Evolutionary conservation across 495 filamentous ascomycete genomes (phyloP).

Genomic region (Chaetomium fimeti): DNA sequence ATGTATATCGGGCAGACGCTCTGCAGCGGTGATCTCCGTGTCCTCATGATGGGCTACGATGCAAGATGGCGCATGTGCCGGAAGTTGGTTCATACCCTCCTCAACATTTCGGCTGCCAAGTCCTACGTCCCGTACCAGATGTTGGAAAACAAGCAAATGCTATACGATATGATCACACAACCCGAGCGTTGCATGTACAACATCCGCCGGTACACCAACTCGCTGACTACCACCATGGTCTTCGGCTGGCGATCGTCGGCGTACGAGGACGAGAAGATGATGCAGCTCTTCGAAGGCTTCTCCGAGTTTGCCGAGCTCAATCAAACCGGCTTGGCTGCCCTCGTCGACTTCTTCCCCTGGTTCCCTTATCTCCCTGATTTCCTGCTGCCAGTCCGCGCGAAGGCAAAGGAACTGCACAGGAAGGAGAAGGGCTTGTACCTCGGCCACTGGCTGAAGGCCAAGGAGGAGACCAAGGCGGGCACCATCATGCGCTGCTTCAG

Average conservation of each 20-base stretch:
- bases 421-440: slow-evolving; percentile 36
- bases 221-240: slow-evolving; percentile 57
- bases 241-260: slow-evolving; percentile 53
- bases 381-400: slow-evolving; percentile 34
- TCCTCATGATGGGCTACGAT: slow-evolving; percentile 42
- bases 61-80: slow-evolving; percentile 45
- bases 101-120: slow-evolving; percentile 44
- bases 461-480: slow-evolving; percentile 29
- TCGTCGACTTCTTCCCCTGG: slow-evolving; percentile 48
- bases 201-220: slow-evolving; percentile 54
- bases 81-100: slow-evolving; percentile 45
- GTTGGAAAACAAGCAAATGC: slow-evolving; percentile 53
- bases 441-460: slow-evolving; percentile 37
- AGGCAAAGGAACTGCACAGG: slow-evolving; percentile 34
- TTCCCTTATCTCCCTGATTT: slow-evolving; percentile 45
- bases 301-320: slow-evolving; percentile 49
- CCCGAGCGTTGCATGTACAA: slow-evolving; percentile 47
- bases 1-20: slow-evolving; percentile 40
- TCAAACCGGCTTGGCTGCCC: slow-evolving; percentile 39
- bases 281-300: slow-evolving; percentile 56
- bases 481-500: slow-evolving; percentile 43
- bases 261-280: slow-evolving; percentile 51
- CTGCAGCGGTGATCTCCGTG: slow-evolving; percentile 35
- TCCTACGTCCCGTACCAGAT: slow-evolving; percentile 54
- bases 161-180: slow-evolving; percentile 43